Base-by-base conservation (phyloP, 2,329 filamentous ascomycete species). In the Colletotrichum paranaense region DNA sequence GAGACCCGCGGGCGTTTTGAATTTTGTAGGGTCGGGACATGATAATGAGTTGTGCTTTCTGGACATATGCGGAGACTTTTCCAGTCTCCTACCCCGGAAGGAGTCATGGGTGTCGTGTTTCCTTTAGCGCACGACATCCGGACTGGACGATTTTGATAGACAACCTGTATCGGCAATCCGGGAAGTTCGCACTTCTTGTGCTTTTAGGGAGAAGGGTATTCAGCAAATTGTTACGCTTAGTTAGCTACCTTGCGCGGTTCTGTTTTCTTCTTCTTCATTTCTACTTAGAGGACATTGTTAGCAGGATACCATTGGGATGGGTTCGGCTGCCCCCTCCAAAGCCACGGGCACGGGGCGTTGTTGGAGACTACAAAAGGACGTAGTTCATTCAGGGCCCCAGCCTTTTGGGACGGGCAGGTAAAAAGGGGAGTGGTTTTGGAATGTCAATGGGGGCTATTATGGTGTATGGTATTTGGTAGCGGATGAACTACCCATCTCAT, bases 71-170 rank as follows among this genome's bases (percentile, higher is more conserved):
- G 68, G 65, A 62, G 32, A 38, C 42, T 32, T 16, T 22, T 76
- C 78, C 78, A 79, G 80, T 78, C 75, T 75, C 78, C 75, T 78
- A 79, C 76, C 76, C 76, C 24, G 24, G 35, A 14, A 49, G 14
- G 38, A 42, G 42, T 28, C 16, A 63, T 60, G 65, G 49, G 46
- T 53, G 53, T 53, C 70, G 55, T 70, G 53, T 35, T 35, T 66
- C 26, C 38, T 35, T 32, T 14, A 5, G 19, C 57, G 65, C 65
- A 65, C 55, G 65, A 30, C 68, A 42, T 67, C 62, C 22, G 53
- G 69, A 62, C 55, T 59, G 62, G 58, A 67, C 30, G 52, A 19
- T 59, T 22, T 52, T 68, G 69, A 73, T 73, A 75, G 72, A 75
- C 46, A 69, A 62, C 59, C 62, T 75, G 68, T 73, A 73, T 55